phyloP scores from a whole-genome alignment of 805 yeast species.

The Yarrowia osloensis region DNA sequence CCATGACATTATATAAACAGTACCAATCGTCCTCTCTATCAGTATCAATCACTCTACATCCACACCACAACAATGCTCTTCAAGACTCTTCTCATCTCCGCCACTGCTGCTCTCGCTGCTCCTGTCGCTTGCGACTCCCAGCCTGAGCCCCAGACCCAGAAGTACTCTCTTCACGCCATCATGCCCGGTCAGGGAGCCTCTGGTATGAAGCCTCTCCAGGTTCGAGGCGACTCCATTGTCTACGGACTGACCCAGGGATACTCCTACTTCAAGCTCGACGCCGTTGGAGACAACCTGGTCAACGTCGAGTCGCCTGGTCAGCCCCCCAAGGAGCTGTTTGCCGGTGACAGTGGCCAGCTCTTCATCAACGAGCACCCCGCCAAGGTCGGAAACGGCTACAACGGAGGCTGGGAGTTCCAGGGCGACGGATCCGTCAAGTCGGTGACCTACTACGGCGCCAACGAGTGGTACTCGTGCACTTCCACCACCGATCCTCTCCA shows the following conservation, averaged over 20 bases:
- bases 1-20: no score
- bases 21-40: no score
- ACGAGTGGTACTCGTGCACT: slow-evolving; percentile 5
- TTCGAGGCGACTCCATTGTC: background rate
- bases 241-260: background rate
- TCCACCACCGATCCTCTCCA: background rate
- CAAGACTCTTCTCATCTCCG: background rate
- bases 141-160: background rate
- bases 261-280: background rate
- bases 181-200: background rate
- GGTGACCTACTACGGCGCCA: background rate
- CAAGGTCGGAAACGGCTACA: background rate
- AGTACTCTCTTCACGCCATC: background rate
- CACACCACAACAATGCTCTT: background rate
- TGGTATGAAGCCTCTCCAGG: slow-evolving; percentile 1
- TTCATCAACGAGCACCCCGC: background rate
- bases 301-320: background rate
- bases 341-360: background rate
- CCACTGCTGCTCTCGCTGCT: background rate
- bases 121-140: background rate
- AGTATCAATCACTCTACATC: background rate
- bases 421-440: background rate
- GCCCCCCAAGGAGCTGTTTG: background rate
- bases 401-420: slow-evolving; percentile 1
- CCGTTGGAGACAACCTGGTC: background rate